Evolutionary conservation across 805 yeast species (phyloP).

Genomic region (Ogataea haglerorum): DNA sequence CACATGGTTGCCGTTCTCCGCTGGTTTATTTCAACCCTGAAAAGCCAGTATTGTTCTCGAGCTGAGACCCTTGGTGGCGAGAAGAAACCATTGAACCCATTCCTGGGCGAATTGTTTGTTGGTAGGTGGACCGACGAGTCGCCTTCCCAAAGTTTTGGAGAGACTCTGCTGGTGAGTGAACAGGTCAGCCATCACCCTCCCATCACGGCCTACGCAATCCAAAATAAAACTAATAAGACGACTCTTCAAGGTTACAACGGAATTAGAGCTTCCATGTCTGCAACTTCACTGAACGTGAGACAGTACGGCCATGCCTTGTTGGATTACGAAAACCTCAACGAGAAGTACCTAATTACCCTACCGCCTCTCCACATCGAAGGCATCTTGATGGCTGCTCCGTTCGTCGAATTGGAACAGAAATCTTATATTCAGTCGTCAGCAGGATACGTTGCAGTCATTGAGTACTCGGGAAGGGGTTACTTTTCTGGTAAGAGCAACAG

Average conservation of each 20-base stretch:
- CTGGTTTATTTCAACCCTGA: conserved; percentile 89
- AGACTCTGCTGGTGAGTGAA: conserved; percentile 75
- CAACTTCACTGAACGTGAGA: conserved; percentile 75
- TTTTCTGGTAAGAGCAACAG: conserved; percentile 92
- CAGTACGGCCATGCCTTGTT: conserved; percentile 90
- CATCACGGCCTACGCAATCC: conserved; percentile 84
- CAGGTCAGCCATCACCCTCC: conserved; percentile 99
- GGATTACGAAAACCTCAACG: conserved; percentile 57
- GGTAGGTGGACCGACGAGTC: conserved; percentile 76
- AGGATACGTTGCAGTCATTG: conserved; percentile 72
- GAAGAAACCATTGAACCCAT: conserved; percentile 96
- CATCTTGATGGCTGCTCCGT: conserved; percentile 83
- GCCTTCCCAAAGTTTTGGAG: conserved; percentile 55
- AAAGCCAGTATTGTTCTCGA: conserved; percentile 92
- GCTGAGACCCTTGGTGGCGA: conserved; percentile 91
- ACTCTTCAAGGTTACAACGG: conserved; percentile 86
- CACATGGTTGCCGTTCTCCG: conserved; percentile 78
- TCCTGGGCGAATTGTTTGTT: conserved; percentile 88
- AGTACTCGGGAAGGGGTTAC: conserved; percentile 90
- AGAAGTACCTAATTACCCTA: conserved; percentile 74
- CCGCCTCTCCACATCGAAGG: conserved; percentile 97
- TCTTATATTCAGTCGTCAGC: conserved; percentile 78
- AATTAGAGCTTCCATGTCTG: conserved; percentile 76
- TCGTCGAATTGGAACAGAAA: conserved; percentile 88
- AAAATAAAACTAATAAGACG: conserved; percentile 67